These are phyloP conservation scores for Exsudoporus floridanus DNA, from an alignment of 1,284 basidiomycete genomes.

Conservation along the genomic window DNA sequence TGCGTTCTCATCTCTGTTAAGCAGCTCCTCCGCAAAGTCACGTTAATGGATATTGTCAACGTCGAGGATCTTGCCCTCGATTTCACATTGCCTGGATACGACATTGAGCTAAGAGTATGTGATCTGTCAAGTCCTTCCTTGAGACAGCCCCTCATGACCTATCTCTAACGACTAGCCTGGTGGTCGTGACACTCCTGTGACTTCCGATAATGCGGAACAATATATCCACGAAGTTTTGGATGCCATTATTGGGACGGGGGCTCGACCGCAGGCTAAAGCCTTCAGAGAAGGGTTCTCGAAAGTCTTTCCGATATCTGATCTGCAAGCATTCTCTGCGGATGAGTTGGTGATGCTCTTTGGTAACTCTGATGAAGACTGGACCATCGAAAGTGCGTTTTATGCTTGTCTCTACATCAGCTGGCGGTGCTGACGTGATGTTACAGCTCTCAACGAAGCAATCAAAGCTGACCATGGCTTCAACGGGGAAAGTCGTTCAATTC, in stretches of 20 bases:
- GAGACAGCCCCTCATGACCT: not conserved
- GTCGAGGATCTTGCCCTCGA: conserved; percentile 90
- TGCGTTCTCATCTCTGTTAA: not conserved
- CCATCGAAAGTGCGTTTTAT: conserved; percentile 68
- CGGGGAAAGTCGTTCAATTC: conserved; percentile 87
- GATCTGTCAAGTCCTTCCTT: not conserved
- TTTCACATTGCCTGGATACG: conserved; percentile 95
- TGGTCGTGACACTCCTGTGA: conserved; percentile 79
- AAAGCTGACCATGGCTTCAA: conserved; percentile 99
- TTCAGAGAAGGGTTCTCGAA: conserved; percentile 91
- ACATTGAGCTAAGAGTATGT: conserved; percentile 82
- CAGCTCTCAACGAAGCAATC: conserved; percentile 83
- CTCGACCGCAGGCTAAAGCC: conserved; percentile 73
- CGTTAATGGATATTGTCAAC: conserved; percentile 57
- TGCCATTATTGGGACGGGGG: conserved; percentile 77
- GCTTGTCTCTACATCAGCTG: not conserved
- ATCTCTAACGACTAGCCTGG: conserved; percentile 51
- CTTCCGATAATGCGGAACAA: conserved; percentile 82
- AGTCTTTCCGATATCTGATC: conserved; percentile 89
- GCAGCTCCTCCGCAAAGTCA: conserved; percentile 57
- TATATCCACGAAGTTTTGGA: conserved; percentile 84
- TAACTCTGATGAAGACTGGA: conserved; percentile 95
- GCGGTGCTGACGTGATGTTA: conserved; percentile 7
- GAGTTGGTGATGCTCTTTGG: conserved; percentile 94
- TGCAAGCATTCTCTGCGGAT: conserved; percentile 91